Evolutionary conservation across 106 monocot genomes (phyloP), one percentile per base, ranked within the genome.

Genomic region (Apostasia ramifera): DNA sequence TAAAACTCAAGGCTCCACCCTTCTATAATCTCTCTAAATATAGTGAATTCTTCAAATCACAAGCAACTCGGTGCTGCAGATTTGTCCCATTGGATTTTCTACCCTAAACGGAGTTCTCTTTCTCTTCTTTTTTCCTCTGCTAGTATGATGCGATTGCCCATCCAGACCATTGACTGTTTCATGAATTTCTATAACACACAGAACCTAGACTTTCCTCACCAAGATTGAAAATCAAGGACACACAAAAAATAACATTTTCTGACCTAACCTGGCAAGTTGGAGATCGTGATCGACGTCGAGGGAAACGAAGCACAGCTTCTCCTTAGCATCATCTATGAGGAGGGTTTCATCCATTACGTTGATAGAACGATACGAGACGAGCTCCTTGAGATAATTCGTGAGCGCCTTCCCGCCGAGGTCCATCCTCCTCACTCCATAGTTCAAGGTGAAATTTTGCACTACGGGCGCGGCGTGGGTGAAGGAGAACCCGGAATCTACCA

Each of bases 281-380:
- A 97, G 92, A 57, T 97, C 95, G 14, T 83, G 70, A 44, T 64
- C 53, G 3, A 97, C 80, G 74, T 97, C 92, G 4, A 89, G 82
- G 1, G 95, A 97, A 45, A 92, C 92, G 57, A 97, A 92, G 80
- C 95, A 97, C 42, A 97, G 81, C 72, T 85, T 73, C 89, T 97
- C 92, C 80, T 97, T 97, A 56, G 92, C 95, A 39, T 92, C 73
- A 14, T 97, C 95, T n/a, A 92, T 73, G 71, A 97, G 66, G 64
- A 97, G 74, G 55, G 92, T 89, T 82, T 97, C 91, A 44, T 97
- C 95, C 92, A 97, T 89, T 11, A 97, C 82, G 70, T 97, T 97
- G 69, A 97, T 76, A 47, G 86, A 73, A 50, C 95, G 75, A 66
- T 92, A 97, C 6, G 92, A 92, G 15, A 97, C 71, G 53, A 97